Evolutionary conservation across 768 basidiomycete genomes (phyloP).

Genomic region (Boletus barrowsii): DNA sequence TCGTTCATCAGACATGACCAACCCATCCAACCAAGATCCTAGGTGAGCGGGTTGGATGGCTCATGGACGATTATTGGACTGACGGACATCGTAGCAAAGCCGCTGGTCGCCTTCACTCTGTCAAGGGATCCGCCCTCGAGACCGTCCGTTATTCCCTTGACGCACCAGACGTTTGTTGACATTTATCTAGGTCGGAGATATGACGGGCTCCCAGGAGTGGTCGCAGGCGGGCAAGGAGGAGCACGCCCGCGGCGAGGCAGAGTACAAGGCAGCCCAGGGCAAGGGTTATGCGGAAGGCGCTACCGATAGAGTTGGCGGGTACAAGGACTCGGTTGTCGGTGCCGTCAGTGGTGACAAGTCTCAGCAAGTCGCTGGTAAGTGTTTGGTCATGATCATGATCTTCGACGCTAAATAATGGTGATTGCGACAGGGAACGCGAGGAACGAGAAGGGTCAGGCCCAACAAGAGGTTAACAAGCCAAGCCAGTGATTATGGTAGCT

Average conservation of each 20-base stretch:
- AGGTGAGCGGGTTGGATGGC: slow-evolving; percentile 20
- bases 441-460: slow-evolving; percentile 52
- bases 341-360: slow-evolving; percentile 53
- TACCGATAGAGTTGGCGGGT: slow-evolving; percentile 43
- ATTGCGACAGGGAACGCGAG: slow-evolving; percentile 43
- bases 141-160: slow-evolving; percentile 18
- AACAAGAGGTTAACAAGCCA: slow-evolving; percentile 52
- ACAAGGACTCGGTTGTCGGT: slow-evolving; percentile 53
- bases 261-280: slow-evolving; percentile 45
- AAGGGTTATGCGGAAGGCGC: slow-evolving; percentile 52
- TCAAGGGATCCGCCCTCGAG: slow-evolving; percentile 37
- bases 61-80: not conserved
- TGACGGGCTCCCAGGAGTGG: slow-evolving; percentile 44
- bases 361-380: slow-evolving; percentile 48
- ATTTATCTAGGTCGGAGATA: slow-evolving; percentile 37
- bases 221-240: slow-evolving; percentile 46
- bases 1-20: slow-evolving; percentile 4
- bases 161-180: not conserved
- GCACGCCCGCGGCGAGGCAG: slow-evolving; percentile 45
- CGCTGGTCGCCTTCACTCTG: slow-evolving; percentile 35
- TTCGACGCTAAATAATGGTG: not conserved
- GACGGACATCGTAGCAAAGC: slow-evolving; percentile 27
- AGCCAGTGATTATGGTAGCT: not conserved
- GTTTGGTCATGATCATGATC: too few relatives aligned
- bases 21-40: slow-evolving; percentile 22